These are phyloP conservation scores for Solanum bulbocastanum DNA, from an alignment of 257 asterid species.

Conservation along the genomic window DNA sequence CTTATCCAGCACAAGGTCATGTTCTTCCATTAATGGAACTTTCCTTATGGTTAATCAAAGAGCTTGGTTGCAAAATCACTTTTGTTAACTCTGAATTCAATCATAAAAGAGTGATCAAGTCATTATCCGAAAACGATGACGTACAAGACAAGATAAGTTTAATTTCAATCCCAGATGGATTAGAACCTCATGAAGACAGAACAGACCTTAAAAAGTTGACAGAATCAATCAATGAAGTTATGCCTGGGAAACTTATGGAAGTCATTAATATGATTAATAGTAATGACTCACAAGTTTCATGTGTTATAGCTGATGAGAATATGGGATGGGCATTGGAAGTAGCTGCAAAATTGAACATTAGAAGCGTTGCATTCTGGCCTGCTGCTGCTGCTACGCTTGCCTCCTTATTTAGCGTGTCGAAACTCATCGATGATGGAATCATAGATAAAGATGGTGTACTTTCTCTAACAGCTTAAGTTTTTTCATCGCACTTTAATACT, in stretches of 20 bases:
- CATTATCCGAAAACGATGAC: conserved; percentile 11
- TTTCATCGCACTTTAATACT: background rate
- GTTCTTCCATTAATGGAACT: conserved; percentile 62
- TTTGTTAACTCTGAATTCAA: conserved; percentile 47
- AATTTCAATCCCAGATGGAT: conserved; percentile 57
- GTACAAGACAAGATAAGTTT: conserved; percentile 14
- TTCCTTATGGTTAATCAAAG: conserved; percentile 23
- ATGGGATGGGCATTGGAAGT: conserved; percentile 37
- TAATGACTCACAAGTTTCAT: conserved; percentile 8
- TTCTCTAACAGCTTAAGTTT: background rate
- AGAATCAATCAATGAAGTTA: conserved; percentile 8
- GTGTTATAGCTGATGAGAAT: conserved; percentile 36
- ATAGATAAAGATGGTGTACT: conserved; percentile 24
- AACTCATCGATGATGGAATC: conserved; percentile 42
- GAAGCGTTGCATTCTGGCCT: conserved; percentile 33
- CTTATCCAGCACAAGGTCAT: conserved; percentile 81
- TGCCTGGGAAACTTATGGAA: conserved; percentile 39
- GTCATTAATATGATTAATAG: conserved; percentile 21
- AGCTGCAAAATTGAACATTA: conserved; percentile 32
- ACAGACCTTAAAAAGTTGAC: conserved; percentile 24
- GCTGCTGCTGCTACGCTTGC: conserved; percentile 31
- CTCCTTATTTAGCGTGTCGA: conserved; percentile 3
- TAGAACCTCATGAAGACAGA: conserved; percentile 48
- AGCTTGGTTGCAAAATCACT: conserved; percentile 34
- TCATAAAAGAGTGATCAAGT: conserved; percentile 30